These are phyloP conservation scores for Cyberlindnera maclurae DNA, from an alignment of 805 yeast genomes.

Conservation along the genomic window DNA sequence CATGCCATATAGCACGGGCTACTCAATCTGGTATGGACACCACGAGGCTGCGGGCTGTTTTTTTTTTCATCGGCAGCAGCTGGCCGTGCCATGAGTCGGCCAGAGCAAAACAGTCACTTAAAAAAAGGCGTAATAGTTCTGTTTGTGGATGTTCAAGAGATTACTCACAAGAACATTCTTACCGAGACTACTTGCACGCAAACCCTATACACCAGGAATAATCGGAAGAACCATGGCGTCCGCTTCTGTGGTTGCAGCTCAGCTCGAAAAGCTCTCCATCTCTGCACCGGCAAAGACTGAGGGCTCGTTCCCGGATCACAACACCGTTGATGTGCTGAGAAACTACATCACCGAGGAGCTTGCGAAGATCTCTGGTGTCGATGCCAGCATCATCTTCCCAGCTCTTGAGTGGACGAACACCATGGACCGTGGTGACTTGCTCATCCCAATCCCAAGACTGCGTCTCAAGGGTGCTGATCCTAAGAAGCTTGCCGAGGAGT, in stretches of 20 bases:
- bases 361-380: constrained; percentile 65
- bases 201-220: not conserved
- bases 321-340: constrained; percentile 83
- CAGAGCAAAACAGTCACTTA: too few species aligned
- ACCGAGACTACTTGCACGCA: not conserved
- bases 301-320: constrained; percentile 69
- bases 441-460: constrained; percentile 89
- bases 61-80: too few species aligned
- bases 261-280: constrained; percentile 28
- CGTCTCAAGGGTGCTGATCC: constrained; percentile 78
- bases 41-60: too few species aligned
- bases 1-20: too few species aligned
- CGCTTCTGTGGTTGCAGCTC: constrained; percentile 24
- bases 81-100: too few species aligned
- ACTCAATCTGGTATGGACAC: too few species aligned
- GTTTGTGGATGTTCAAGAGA: constrained; percentile 16
- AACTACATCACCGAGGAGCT: constrained; percentile 81
- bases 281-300: constrained; percentile 37
- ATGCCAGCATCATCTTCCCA: constrained; percentile 60
- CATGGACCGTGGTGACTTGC: constrained; percentile 85
- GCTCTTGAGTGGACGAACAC: constrained; percentile 85
- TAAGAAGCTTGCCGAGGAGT: constrained; percentile 62
- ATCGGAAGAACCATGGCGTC: constrained; percentile 16
- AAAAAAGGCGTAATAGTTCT: not conserved
- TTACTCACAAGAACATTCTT: constrained; percentile 1